A percentile compares a stretch with the other conserved stretches of the same genome.
These are phyloP conservation scores for Dactylonectria macrodidyma DNA, from an alignment of 2,329 filamentous ascomycete species.

Conservation along the genomic window DNA sequence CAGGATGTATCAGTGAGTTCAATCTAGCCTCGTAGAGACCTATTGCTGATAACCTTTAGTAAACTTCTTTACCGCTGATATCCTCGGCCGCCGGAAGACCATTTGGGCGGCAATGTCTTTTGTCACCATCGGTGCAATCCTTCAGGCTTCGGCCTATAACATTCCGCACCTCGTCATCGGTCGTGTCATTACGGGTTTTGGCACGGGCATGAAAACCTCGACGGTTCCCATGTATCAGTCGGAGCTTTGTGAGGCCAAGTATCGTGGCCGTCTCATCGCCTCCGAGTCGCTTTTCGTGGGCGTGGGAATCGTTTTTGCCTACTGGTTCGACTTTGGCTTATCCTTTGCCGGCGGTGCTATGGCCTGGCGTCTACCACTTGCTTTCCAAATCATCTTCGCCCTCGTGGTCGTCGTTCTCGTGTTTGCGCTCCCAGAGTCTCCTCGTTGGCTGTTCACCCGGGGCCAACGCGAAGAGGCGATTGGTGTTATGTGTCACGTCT, in stretches of 20 bases:
- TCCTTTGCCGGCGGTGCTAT: conserved; percentile 48
- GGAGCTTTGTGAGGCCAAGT: conserved; percentile 57
- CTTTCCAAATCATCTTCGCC: conserved; percentile 54
- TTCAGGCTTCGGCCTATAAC: conserved; percentile 66
- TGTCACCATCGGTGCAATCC: conserved; percentile 70
- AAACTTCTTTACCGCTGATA: conserved; percentile 67
- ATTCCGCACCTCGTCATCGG: conserved; percentile 66
- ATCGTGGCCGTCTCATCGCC: conserved; percentile 67
- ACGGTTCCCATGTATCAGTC: conserved; percentile 55
- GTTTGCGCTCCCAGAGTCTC: conserved; percentile 58
- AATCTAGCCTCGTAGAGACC: neutral
- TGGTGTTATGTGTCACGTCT: conserved; percentile 55
- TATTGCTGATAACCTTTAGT: conserved; percentile 33
- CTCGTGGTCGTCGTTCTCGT: conserved; percentile 52
- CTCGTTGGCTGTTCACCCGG: conserved; percentile 57
- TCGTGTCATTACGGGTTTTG: conserved; percentile 65
- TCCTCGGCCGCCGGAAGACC: conserved; percentile 64
- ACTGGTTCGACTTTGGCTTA: conserved; percentile 59
- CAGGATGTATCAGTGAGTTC: conserved; percentile 53
- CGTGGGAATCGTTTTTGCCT: conserved; percentile 55
- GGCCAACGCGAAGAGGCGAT: conserved; percentile 55
- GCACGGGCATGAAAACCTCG: conserved; percentile 58
- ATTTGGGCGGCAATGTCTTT: conserved; percentile 68
- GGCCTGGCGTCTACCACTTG: conserved; percentile 46
- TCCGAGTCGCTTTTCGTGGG: conserved; percentile 60